Base-by-base conservation (phyloP, 257 asterid genomes). In the Dorcoceras hygrometricum region DNA sequence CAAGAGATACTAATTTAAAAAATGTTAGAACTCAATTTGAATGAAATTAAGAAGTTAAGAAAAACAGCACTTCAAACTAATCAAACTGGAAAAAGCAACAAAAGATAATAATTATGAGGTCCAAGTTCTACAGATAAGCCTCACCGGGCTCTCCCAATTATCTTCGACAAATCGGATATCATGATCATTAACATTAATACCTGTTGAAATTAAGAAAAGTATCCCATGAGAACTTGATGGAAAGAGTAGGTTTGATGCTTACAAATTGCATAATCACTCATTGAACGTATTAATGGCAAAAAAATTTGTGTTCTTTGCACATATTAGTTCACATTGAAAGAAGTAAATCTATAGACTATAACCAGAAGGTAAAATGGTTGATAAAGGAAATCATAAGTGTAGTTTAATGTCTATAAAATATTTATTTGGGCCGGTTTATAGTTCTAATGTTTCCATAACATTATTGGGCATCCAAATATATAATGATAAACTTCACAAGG, bases 81-180 rank as follows among this genome's bases (percentile, higher is more conserved):
- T 57, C 67, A 59, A 59, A 65, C 57, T 63, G 65, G 68, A 48
- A 73, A 67, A 43, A 63, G 57, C 3, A 46, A 65, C 59, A 69
- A 43, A 39, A 56, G 9, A 48, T n/a, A 59, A 24, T 16, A 66
- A 57, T 36, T 26, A 69, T 18, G 34, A 27, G 60, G 67, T 23
- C 22, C 4, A 59, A 57, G 46, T 32, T 70, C 50, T 70, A 72
- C 58, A 75, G 57, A 59, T 34, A 68, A 79, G 25, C 69, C 90
- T 86, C 81, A 93, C 99, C 86, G 97, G 99, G 71, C 99, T 94
- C 83, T 94, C 97, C 99, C 99, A 94, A 67, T 94, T 94, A 86
- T 94, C 99, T 86, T 94, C 99, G n/a, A 94, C 99, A 79, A 94
- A 94, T 62, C 99, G 97, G 70, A 94, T 90, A 81, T 94, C 97